Conservation (phyloP, 371 early-diverging fungal genomes). For the Zychaea mexicana region DNA sequence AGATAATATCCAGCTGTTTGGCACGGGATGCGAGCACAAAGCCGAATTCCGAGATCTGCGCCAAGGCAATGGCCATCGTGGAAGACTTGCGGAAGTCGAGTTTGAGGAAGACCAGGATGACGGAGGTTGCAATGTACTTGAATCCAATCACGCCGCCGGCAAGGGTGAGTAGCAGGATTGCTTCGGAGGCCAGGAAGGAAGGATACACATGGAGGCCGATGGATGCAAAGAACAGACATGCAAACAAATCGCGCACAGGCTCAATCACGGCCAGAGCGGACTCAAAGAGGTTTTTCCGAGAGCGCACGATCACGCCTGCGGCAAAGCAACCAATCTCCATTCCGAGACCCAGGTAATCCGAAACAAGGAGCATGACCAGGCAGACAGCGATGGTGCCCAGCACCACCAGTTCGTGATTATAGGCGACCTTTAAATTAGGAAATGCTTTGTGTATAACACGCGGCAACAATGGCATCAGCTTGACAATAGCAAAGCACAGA, state of each 20-base stretch:
- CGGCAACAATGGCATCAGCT: conserved; percentile 26
- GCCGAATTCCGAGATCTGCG: conserved; percentile 65
- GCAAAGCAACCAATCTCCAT: conserved; percentile 69
- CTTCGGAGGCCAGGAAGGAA: conserved; percentile 56
- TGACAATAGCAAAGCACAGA: conserved; percentile 37
- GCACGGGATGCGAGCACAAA: conserved; percentile 65
- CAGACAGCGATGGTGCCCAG: conserved; percentile 57
- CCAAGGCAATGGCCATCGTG: conserved; percentile 56
- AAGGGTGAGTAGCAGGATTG: conserved; percentile 47
- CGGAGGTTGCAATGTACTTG: conserved; percentile 49
- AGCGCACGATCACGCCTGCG: conserved; percentile 59
- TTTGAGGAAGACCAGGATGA: conserved; percentile 40
- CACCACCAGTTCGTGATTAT: conserved; percentile 51
- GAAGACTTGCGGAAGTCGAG: conserved; percentile 40
- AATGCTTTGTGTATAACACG: conserved; percentile 22
- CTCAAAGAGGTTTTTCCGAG: conserved; percentile 45
- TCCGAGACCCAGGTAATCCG: conserved; percentile 48
- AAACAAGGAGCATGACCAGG: conserved; percentile 46
- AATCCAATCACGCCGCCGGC: conserved; percentile 53
- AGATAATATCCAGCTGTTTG: conserved; percentile 55
- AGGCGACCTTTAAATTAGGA: conserved; percentile 25
- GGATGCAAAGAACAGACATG: conserved; percentile 65
- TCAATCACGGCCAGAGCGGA: conserved; percentile 42
- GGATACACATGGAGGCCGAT: conserved; percentile 70
- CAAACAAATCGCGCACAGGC: conserved; percentile 63